Evolutionary conservation across 2,329 filamentous ascomycete genomes (phyloP).

Genomic region (Aaosphaeria pasadenensis): DNA sequence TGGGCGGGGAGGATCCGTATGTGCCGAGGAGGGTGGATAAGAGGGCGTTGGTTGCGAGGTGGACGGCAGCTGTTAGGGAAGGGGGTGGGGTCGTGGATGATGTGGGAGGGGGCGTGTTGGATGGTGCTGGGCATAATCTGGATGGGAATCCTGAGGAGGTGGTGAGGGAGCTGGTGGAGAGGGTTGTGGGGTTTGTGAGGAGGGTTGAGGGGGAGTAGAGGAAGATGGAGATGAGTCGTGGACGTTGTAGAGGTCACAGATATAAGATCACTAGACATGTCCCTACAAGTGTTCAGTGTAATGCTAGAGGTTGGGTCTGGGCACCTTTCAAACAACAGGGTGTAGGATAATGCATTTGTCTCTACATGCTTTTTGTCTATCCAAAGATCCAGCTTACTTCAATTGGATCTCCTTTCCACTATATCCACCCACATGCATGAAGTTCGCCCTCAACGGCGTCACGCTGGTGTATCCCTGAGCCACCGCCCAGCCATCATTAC

Average conservation of each 20-base stretch:
- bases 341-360: too few relatives aligned
- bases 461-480: conserved; percentile 86
- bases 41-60: conserved; percentile 55
- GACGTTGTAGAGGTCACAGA: too few relatives aligned
- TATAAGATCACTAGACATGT: too few relatives aligned
- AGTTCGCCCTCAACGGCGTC: conserved; percentile 88
- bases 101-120: conserved; percentile 47
- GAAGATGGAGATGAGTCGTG: background rate
- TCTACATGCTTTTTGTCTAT: background rate
- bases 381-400: background rate
- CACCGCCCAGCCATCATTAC: conserved; percentile 92
- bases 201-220: conserved; percentile 5
- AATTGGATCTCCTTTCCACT: conserved; percentile 30
- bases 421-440: conserved; percentile 60
- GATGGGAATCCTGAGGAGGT: conserved; percentile 46
- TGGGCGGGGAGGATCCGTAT: conserved; percentile 65
- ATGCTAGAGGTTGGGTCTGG: too few relatives aligned
- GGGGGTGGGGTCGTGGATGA: conserved; percentile 49
- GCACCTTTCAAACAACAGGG: too few relatives aligned
- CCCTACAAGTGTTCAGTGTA: too few relatives aligned
- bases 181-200: conserved; percentile 51
- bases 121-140: conserved; percentile 52
- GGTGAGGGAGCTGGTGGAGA: conserved; percentile 48
- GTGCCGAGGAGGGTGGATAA: conserved; percentile 60
- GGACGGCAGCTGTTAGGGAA: conserved; percentile 46